Conservation (phyloP, 768 basidiomycete genomes). For the Pisolithus tinctorius region DNA sequence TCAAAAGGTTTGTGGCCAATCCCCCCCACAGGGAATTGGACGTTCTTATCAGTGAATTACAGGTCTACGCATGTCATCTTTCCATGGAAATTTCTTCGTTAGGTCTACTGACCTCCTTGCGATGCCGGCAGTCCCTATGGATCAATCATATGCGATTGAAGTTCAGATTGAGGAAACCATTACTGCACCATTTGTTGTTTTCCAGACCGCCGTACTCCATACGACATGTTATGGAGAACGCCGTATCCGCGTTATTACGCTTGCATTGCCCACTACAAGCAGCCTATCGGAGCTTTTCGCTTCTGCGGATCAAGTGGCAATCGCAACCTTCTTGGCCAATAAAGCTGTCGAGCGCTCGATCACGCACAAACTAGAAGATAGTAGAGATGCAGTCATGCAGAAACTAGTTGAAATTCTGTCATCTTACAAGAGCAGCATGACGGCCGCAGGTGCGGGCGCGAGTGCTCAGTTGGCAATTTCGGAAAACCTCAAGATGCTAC, state of each 20-base stretch:
- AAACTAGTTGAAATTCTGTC: constrained; percentile 78
- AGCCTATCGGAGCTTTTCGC: constrained; percentile 87
- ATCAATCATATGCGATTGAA: constrained; percentile 95
- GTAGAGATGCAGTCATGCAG: constrained; percentile 77
- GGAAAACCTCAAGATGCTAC: constrained; percentile 93
- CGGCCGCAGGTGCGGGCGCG: constrained; percentile 86
- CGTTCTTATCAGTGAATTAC: not conserved
- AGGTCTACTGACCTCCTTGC: constrained; percentile 94
- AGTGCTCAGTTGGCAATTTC: constrained; percentile 89
- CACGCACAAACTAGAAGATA: constrained; percentile 84
- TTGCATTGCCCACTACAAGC: constrained; percentile 80
- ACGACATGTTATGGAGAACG: constrained; percentile 92
- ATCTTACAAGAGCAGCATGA: constrained; percentile 95
- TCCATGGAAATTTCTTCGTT: constrained; percentile 99
- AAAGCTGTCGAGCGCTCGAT: constrained; percentile 89
- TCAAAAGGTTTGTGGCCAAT: constrained; percentile 62
- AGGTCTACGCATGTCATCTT: constrained; percentile 93
- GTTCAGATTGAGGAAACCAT: constrained; percentile 93
- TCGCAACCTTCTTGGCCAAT: constrained; percentile 79
- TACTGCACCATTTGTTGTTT: constrained; percentile 82
- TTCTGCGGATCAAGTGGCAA: constrained; percentile 83
- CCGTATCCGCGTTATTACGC: constrained; percentile 85
- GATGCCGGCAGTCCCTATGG: constrained; percentile 93
- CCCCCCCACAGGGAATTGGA: not conserved
- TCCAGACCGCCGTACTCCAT: constrained; percentile 92